phyloP scores from a whole-genome alignment of 495 filamentous ascomycete genomes.

The Penicillium flavigenum region DNA sequence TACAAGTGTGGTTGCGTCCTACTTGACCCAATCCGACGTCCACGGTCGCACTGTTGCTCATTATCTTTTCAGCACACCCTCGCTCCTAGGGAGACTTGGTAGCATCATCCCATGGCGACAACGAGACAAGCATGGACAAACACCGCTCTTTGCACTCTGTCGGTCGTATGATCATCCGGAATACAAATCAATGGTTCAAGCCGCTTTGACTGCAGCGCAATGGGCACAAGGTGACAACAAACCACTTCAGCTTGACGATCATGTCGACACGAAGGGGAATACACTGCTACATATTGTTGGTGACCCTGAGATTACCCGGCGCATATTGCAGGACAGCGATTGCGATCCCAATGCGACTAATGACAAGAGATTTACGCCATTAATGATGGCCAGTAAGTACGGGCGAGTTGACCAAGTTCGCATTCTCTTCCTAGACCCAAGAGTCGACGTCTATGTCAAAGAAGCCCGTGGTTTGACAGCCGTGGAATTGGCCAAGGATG shows the following conservation, averaged over 20 bases:
- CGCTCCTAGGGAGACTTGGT: constrained; percentile 72
- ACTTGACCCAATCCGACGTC: constrained; percentile 73
- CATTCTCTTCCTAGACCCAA: constrained; percentile 77
- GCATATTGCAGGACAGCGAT: constrained; percentile 79
- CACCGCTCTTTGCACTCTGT: constrained; percentile 90
- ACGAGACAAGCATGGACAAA: constrained; percentile 94
- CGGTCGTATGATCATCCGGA: constrained; percentile 91
- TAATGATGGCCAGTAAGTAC: constrained; percentile 99
- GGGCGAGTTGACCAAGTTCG: constrained; percentile 91
- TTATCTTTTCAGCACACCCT: constrained; percentile 92
- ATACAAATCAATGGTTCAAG: constrained; percentile 81
- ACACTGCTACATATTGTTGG: constrained; percentile 91
- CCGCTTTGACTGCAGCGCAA: constrained; percentile 72
- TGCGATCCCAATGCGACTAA: constrained; percentile 94
- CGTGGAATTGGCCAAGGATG: constrained; percentile 96
- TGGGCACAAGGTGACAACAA: constrained; percentile 71
- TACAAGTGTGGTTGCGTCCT: constrained; percentile 54
- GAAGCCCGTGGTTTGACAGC: constrained; percentile 90
- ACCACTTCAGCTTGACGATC: constrained; percentile 85
- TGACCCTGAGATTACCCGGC: constrained; percentile 71
- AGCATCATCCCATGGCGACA: constrained; percentile 80
- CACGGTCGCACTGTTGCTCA: constrained; percentile 88
- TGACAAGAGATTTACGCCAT: constrained; percentile 88
- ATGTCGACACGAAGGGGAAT: constrained; percentile 91
- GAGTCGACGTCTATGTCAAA: constrained; percentile 81